phyloP scores from a whole-genome alignment of 208 protist species.

The Acanthamoeba healyi region DNA sequence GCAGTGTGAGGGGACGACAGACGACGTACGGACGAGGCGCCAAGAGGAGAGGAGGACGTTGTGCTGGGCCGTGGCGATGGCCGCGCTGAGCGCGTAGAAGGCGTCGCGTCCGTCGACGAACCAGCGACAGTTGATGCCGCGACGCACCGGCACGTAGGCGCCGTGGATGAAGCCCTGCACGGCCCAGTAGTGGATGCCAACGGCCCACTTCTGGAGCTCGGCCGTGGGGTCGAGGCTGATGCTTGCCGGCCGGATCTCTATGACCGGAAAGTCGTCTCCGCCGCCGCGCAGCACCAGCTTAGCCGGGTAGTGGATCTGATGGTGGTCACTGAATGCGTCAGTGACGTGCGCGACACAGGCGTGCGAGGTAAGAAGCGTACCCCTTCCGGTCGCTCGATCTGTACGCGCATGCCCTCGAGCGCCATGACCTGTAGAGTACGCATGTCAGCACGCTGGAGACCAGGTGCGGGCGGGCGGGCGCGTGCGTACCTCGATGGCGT shows the following conservation, averaged over 20 bases:
- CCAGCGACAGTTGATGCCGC: constrained; percentile 4
- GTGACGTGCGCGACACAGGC: no score
- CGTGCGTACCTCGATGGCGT: background rate
- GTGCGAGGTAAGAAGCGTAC: background rate
- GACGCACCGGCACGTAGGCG: background rate
- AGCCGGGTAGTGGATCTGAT: background rate
- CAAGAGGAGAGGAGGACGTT: constrained; percentile 22
- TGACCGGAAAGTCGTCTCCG: background rate
- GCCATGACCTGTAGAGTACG: constrained; percentile 40
- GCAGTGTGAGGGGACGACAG: constrained; percentile 64
- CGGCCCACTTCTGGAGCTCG: constrained; percentile 74
- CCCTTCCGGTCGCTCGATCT: background rate
- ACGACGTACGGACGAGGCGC: constrained; percentile 41
- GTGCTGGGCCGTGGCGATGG: constrained; percentile 20
- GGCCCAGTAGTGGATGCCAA: constrained; percentile 65
- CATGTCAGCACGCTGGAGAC: no score
- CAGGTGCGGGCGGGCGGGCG: background rate
- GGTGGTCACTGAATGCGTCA: no score
- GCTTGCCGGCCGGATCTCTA: background rate
- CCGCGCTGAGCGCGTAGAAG: background rate
- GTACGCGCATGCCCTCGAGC: constrained; percentile 20
- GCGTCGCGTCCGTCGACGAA: constrained; percentile 50
- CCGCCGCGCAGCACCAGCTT: background rate
- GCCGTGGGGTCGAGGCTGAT: background rate
- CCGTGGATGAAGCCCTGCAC: background rate